A percentile compares a stretch with the other conserved stretches of the same genome.
Conservation (phyloP, 1,284 basidiomycete species). For the Marasmius sp. region DNA sequence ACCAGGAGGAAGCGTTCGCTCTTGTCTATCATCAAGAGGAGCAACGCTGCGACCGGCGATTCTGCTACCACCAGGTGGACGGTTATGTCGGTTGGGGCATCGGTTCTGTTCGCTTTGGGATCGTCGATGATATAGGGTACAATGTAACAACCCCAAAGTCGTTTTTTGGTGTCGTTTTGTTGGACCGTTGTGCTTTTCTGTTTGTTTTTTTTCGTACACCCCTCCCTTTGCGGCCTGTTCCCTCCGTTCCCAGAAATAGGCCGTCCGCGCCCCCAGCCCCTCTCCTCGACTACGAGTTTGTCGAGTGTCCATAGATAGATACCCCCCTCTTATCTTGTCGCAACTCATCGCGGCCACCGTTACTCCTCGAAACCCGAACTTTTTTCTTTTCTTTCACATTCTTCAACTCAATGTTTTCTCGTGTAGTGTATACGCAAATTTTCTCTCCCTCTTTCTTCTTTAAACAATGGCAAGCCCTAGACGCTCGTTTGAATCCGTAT, state of each 20-base stretch:
- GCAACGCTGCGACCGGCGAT: constrained; percentile 23
- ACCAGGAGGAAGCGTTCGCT: constrained; percentile 21
- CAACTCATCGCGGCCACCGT: background rate
- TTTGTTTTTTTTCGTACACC: background rate
- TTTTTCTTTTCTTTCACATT: background rate
- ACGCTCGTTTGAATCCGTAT: background rate
- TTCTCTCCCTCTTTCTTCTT: too few relatives aligned
- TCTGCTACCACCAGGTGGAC: constrained; percentile 18
- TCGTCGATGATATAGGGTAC: constrained; percentile 30
- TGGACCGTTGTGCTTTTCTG: background rate
- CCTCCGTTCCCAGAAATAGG: background rate
- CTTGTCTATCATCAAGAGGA: constrained; percentile 3
- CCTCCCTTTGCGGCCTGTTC: background rate
- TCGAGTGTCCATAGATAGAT: too few relatives aligned
- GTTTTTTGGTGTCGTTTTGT: background rate
- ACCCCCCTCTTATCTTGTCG: background rate
- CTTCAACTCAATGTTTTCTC: background rate
- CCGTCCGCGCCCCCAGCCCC: background rate
- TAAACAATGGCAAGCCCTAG: background rate
- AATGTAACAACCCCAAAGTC: background rate
- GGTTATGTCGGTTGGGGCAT: constrained; percentile 23
- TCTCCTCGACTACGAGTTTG: background rate
- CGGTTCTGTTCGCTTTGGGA: constrained; percentile 27
- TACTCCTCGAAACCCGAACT: background rate
- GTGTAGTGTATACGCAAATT: background rate